phyloP scores from a whole-genome alignment of 306 rosid species.

The Cucumis sativus region DNA sequence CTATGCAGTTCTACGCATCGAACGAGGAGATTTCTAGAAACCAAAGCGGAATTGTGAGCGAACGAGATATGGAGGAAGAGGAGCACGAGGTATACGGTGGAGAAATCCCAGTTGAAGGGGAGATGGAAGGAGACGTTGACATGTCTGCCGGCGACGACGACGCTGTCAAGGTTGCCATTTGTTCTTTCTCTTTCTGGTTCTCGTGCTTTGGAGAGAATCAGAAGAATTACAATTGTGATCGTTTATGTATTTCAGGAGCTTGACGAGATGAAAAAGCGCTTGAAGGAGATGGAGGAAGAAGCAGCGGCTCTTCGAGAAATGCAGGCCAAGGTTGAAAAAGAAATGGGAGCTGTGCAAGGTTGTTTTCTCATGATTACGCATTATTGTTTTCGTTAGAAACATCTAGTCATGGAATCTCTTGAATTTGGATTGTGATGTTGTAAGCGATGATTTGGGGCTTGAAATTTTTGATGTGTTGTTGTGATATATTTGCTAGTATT shows the following conservation, averaged over 20 bases:
- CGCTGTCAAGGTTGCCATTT: constrained; percentile 48
- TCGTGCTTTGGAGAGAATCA: neutral
- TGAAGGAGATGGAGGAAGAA: constrained; percentile 97
- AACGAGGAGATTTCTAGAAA: constrained; percentile 7
- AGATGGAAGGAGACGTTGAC: constrained; percentile 59
- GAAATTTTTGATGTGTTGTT: neutral
- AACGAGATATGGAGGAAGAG: constrained; percentile 62
- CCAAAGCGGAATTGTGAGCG: neutral
- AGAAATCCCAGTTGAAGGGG: constrained; percentile 74
- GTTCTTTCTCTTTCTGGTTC: neutral
- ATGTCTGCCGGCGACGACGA: constrained; percentile 73
- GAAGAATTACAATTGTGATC: neutral
- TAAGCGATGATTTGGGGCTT: neutral
- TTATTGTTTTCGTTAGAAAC: neutral
- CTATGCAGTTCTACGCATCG: neutral
- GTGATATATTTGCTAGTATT: neutral
- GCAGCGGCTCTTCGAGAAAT: constrained; percentile 94
- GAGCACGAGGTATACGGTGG: constrained; percentile 97
- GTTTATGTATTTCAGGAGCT: constrained; percentile 32
- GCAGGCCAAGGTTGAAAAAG: constrained; percentile 98
- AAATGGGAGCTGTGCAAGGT: constrained; percentile 91
- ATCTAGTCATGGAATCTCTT: neutral
- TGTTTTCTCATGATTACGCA: constrained; percentile 10
- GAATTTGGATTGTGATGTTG: neutral
- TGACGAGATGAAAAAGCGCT: constrained; percentile 84